Conservation (phyloP, 805 yeast genomes). For the Grigorovia transvaalensis region DNA sequence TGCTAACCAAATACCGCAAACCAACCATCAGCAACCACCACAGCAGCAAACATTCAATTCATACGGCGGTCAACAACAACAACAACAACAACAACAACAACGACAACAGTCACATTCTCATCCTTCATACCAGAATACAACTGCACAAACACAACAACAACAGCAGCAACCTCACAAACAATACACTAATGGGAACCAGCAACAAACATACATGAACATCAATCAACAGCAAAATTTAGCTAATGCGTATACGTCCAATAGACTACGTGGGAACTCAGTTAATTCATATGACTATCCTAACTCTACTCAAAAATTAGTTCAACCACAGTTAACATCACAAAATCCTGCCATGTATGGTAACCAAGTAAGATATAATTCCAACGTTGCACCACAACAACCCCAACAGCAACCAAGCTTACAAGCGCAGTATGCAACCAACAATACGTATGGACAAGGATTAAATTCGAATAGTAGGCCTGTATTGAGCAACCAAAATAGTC, state of each 20-base stretch:
- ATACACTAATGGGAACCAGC: not conserved
- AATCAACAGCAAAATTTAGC: not conserved
- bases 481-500: constrained; percentile 7
- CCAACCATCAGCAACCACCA: not conserved
- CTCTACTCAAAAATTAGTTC: not conserved
- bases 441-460: not conserved
- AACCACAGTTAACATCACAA: not conserved
- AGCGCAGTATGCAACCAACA: constrained; percentile 4
- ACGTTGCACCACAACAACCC: constrained; percentile 2
- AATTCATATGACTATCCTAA: constrained; percentile 2
- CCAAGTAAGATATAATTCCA: not conserved
- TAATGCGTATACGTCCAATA: not conserved
- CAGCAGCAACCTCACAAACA: constrained; percentile 1
- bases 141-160: not conserved
- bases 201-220: not conserved
- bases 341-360: not conserved
- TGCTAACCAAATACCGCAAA: not conserved
- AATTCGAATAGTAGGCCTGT: not conserved
- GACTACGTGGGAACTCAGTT: not conserved
- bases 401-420: constrained; percentile 12
- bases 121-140: not conserved
- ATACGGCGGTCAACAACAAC: not conserved
- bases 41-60: not conserved
- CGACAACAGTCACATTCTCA: not conserved
- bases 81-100: constrained; percentile 1